A percentile compares a stretch with the other conserved stretches of the same genome.
phyloP scores from a whole-genome alignment of 768 basidiomycete genomes.

The Sarcodon sp. region DNA sequence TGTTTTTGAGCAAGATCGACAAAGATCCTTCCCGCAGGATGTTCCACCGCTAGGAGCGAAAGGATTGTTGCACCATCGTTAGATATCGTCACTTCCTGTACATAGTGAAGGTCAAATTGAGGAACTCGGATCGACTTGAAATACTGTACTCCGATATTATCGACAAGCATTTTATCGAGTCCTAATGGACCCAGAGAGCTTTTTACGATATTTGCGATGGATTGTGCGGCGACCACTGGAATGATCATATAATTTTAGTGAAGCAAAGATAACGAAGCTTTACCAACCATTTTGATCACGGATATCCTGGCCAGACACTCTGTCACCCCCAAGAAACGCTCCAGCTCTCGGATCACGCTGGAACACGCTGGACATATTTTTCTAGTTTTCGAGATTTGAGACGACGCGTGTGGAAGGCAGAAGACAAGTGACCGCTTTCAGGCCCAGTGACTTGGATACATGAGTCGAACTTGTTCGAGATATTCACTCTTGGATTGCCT shows the following conservation, averaged over 20 bases:
- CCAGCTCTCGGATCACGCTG: slow-evolving; percentile 89
- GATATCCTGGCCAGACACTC: slow-evolving; percentile 91
- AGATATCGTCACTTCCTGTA: slow-evolving; percentile 95
- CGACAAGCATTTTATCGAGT: slow-evolving; percentile 94
- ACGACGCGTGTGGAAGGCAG: no score
- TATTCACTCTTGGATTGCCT: no score
- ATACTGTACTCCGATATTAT: slow-evolving; percentile 77
- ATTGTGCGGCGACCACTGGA: slow-evolving; percentile 85
- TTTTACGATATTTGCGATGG: slow-evolving; percentile 96
- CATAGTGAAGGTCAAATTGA: slow-evolving; percentile 7
- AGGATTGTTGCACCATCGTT: slow-evolving; percentile 99
- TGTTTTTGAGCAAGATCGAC: slow-evolving; percentile 98
- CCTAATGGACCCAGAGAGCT: slow-evolving; percentile 92
- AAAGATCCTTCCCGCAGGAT: slow-evolving; percentile 94
- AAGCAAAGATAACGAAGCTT: slow-evolving; percentile 1
- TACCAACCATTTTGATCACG: slow-evolving; percentile 87
- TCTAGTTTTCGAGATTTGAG: no score
- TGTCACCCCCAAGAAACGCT: slow-evolving; percentile 87
- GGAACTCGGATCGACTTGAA: slow-evolving; percentile 2
- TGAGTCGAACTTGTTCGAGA: no score
- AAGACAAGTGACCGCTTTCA: no score
- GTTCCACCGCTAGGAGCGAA: slow-evolving; percentile 84
- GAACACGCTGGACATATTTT: slow-evolving; percentile 38
- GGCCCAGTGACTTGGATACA: no score
- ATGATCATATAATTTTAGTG: not conserved